Base-by-base conservation (phyloP, 2,329 filamentous ascomycete genomes). In the Arthroderma uncinatum region DNA sequence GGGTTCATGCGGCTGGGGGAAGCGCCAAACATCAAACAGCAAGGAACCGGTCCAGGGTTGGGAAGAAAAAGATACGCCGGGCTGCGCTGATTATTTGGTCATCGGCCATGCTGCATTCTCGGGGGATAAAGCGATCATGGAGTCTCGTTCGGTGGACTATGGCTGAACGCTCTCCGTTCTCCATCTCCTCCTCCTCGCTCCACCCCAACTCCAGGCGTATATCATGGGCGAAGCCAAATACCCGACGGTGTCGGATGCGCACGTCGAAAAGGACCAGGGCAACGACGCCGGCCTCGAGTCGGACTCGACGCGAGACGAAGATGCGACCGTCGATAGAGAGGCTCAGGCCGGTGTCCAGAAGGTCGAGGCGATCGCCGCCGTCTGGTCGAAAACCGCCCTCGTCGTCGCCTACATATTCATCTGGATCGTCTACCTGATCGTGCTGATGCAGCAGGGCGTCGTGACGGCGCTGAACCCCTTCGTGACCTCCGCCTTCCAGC, bases 401-500 rank as follows among this genome's bases (percentile, higher is more conserved):
- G 65, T 70, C 42, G 58, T 62, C 14, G 68, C 70, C 57, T 74
- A 71, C 63, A 59, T 67, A 56, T 34, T 59, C 9, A 72, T 75
- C 59, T 74, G 68, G 67, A 50, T 73, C 21, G 66, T 73, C 58
- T 67, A 69, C 58, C 69, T 72, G 48, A 63, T 72, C 55, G 63
- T 69, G 54, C 63, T 69, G 2, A 62, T 74, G 33, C 65, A 70
- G 57, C 62, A 65, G 21, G 64, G 62, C 12, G 68, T 70, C 42
- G 64, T 71, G 16, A 62, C 64, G 55, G 68, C 70, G 52, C 62
- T 80, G 44, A 70, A 66, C 3, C 74, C 76, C 9, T 79, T 74
- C 62, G 75, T 79, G 44, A 80, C 78, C 33, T 79, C 74, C 61
- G 70, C 69, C 23, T 83, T 78, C 61, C 60, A 71, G 23, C 64